Evolutionary conservation across 164 flowering plant genomes (phyloP).

Genomic region (Tetracentron sinense): DNA sequence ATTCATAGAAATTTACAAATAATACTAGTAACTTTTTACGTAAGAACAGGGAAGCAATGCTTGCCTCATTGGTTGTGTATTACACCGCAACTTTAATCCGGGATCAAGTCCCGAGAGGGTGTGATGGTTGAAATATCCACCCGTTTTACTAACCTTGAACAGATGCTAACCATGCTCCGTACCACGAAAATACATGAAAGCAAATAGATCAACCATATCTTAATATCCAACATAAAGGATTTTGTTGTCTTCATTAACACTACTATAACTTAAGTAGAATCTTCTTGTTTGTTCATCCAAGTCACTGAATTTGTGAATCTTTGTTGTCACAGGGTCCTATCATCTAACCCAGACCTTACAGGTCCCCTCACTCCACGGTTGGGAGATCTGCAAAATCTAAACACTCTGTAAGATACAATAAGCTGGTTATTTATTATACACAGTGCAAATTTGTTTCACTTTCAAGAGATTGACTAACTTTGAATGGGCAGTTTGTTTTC

Average conservation of each 20-base stretch:
- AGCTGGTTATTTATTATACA: background rate
- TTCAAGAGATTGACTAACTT: background rate
- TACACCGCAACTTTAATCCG: too few relatives aligned
- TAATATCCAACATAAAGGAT: too few relatives aligned
- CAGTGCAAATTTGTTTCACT: background rate
- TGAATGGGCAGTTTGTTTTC: background rate
- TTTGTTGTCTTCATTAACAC: background rate
- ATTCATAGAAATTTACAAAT: background rate
- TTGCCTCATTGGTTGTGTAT: too few relatives aligned
- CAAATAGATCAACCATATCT: too few relatives aligned
- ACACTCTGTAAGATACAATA: constrained; percentile 52
- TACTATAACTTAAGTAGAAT: background rate
- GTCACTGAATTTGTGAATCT: background rate
- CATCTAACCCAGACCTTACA: constrained; percentile 63
- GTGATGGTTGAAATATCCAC: too few relatives aligned
- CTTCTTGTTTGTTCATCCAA: background rate
- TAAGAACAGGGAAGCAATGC: too few relatives aligned
- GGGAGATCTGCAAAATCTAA: constrained; percentile 61
- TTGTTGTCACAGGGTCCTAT: constrained; percentile 69
- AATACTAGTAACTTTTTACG: too few relatives aligned
- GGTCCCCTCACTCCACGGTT: constrained; percentile 65
- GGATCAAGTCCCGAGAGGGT: too few relatives aligned
- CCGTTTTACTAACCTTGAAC: too few relatives aligned
- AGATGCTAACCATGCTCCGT: too few relatives aligned
- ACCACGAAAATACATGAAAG: too few relatives aligned